Conservation (phyloP, 345 rosid species). For the Gossypium longicalyx region DNA sequence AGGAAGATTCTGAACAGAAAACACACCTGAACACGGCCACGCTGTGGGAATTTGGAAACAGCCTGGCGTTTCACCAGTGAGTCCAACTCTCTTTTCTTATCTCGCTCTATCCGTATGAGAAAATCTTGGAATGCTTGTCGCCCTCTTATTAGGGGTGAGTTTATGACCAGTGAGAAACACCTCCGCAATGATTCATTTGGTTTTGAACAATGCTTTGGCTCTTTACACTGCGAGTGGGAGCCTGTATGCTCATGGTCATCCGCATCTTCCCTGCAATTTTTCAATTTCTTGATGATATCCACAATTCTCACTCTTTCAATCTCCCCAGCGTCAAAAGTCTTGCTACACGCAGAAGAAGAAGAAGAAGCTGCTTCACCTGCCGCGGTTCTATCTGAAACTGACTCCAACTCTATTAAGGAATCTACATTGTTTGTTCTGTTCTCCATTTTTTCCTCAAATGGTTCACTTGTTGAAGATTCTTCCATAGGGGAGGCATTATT, state of each 20-base stretch:
- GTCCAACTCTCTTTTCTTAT: conserved; percentile 49
- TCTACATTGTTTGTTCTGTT: conserved; percentile 17
- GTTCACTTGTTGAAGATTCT: conserved; percentile 18
- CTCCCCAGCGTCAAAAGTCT: conserved; percentile 33
- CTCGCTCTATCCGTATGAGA: conserved; percentile 52
- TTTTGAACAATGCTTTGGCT: conserved; percentile 16
- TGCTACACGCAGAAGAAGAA: conserved; percentile 2
- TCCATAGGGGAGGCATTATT: conserved; percentile 3
- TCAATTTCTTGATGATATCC: conserved; percentile 61
- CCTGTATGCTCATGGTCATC: conserved; percentile 20
- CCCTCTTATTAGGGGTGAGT: conserved; percentile 62
- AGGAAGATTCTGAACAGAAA: neutral
- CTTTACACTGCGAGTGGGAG: conserved; percentile 26
- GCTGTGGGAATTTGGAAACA: conserved; percentile 64
- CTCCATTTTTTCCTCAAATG: neutral
- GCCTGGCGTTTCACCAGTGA: conserved; percentile 38
- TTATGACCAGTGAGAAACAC: conserved; percentile 27
- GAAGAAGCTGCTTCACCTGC: conserved; percentile 19
- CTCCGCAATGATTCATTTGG: conserved; percentile 26
- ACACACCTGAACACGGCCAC: conserved; percentile 77
- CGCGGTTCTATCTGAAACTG: conserved; percentile 11
- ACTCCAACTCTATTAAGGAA: conserved; percentile 29
- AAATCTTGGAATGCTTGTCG: conserved; percentile 76
- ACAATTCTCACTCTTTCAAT: conserved; percentile 53
- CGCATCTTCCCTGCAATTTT: conserved; percentile 20